phyloP scores from a whole-genome alignment of 2,329 filamentous ascomycete genomes.

The Colletotrichum sp. region DNA sequence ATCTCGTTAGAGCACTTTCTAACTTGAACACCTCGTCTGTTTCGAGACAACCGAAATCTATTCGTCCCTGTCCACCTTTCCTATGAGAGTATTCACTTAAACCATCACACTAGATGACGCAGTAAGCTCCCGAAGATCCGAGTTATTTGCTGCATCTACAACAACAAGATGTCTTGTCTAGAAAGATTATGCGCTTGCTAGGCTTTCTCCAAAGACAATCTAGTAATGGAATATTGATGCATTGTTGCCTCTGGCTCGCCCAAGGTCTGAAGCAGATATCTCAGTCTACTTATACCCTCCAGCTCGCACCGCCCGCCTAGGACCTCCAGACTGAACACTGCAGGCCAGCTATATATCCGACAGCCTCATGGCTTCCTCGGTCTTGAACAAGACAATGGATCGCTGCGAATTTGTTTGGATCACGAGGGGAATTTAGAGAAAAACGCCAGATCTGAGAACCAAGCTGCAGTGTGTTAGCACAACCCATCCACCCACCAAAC shows the following conservation, averaged over 20 bases:
- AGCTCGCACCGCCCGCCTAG: background rate
- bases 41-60: accelerated
- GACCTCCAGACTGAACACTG: background rate
- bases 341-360: background rate
- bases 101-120: accelerated
- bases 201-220: background rate
- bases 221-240: background rate
- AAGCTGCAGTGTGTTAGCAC: background rate
- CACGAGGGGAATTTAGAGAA: background rate
- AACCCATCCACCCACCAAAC: too few species aligned
- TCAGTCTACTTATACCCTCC: background rate
- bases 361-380: accelerated
- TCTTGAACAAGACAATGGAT: background rate
- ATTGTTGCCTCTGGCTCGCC: background rate
- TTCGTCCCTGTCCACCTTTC: background rate
- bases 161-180: background rate
- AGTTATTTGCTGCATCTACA: background rate
- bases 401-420: too few species aligned
- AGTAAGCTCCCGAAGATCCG: accelerated
- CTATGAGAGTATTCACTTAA: accelerated
- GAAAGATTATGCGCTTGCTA: background rate
- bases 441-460: accelerated
- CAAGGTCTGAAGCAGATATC: background rate
- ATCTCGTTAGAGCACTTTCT: accelerated
- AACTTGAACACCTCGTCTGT: background rate